Evolutionary conservation across 176 grass and related monocot genomes (phyloP).

Genomic region (Oryza brachyantha): DNA sequence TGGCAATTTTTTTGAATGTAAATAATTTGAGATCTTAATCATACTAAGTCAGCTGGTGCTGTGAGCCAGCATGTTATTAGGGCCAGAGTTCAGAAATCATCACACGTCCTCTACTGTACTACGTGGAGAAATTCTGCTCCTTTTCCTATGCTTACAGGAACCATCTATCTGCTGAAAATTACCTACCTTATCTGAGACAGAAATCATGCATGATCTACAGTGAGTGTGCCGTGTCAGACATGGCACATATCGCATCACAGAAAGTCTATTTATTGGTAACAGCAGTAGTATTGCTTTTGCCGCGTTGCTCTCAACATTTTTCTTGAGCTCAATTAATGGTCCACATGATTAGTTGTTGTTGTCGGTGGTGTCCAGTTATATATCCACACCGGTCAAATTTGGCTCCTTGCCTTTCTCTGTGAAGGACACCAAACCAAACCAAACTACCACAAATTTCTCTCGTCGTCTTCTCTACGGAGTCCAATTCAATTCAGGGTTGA

Average conservation of each 20-base stretch:
- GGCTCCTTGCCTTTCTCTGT: slow-evolving; percentile 19
- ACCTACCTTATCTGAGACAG: neutral
- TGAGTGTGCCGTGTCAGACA: neutral
- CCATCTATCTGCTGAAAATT: neutral
- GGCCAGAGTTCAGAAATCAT: neutral
- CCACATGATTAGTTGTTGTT: slow-evolving; percentile 16
- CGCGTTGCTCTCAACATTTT: neutral
- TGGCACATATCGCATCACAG: slow-evolving; percentile 9
- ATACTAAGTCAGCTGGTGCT: neutral
- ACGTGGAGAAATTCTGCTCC: neutral
- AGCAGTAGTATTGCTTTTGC: neutral
- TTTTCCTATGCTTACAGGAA: too few relatives aligned
- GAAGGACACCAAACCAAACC: neutral
- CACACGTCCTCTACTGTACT: neutral
- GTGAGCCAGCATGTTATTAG: neutral
- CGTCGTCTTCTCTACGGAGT: too few relatives aligned
- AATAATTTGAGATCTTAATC: neutral
- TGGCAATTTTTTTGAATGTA: neutral
- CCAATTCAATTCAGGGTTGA: neutral
- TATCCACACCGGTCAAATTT: slow-evolving; percentile 18
- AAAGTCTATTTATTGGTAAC: too few relatives aligned
- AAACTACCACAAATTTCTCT: too few relatives aligned
- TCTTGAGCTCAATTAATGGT: neutral
- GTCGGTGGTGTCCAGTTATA: slow-evolving; percentile 10
- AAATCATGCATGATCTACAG: neutral